Evolutionary conservation across 192 early-diverging fungal species (phyloP).

Genomic region (Geosiphon pyriformis): DNA sequence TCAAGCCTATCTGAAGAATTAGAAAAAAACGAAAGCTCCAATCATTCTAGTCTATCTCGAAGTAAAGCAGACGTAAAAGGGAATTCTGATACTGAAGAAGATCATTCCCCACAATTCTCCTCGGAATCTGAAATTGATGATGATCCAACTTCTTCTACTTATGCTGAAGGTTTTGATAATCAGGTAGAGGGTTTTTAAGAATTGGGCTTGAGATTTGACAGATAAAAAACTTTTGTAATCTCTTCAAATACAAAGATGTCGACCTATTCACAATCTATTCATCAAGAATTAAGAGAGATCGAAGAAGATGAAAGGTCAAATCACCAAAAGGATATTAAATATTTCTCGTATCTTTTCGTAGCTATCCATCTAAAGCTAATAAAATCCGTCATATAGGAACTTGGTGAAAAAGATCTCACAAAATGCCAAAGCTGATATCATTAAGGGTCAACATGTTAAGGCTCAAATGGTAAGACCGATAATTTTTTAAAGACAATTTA

Average conservation of each 20-base stretch:
- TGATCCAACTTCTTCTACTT: slow-evolving; percentile 24
- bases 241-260: too few relatives aligned
- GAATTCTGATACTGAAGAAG: slow-evolving; percentile 10
- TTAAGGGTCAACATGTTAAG: slow-evolving; percentile 88
- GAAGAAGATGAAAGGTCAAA: slow-evolving; percentile 73
- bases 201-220: too few relatives aligned
- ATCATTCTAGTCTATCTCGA: too few relatives aligned
- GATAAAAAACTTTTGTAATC: too few relatives aligned
- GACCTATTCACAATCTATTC: slow-evolving; percentile 21
- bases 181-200: slow-evolving; percentile 31
- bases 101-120: slow-evolving; percentile 3
- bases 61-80: slow-evolving; percentile 29
- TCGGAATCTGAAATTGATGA: slow-evolving; percentile 32
- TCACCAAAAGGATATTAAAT: not conserved
- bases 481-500: not conserved
- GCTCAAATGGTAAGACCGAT: slow-evolving; percentile 72
- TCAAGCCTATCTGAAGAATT: too few relatives aligned
- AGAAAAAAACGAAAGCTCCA: too few relatives aligned
- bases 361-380: not conserved
- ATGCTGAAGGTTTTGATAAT: slow-evolving; percentile 38
- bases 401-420: slow-evolving; percentile 73
- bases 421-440: slow-evolving; percentile 70
- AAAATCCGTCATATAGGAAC: slow-evolving; percentile 34
- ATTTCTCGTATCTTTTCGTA: not conserved
- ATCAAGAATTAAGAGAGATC: slow-evolving; percentile 64